A percentile compares a stretch with the other conserved stretches of the same genome.
phyloP scores from a whole-genome alignment of 306 rosid genomes.

The Boehmeria nivea region DNA sequence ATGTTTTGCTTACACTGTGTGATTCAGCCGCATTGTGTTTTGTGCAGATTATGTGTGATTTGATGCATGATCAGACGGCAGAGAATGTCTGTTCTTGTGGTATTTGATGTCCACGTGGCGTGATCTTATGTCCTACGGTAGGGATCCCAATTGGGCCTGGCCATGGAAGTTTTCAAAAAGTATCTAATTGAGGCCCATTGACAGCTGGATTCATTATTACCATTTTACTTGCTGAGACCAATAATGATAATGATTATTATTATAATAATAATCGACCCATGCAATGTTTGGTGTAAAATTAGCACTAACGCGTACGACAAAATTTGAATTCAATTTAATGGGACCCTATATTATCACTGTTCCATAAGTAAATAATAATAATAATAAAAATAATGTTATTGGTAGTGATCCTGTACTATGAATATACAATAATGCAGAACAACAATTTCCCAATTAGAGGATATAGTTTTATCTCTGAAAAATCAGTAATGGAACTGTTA shows the following conservation, averaged over 20 bases:
- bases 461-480: too few relatives aligned
- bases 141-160: too few relatives aligned
- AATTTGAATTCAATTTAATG: conserved; percentile 24
- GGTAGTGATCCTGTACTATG: not conserved
- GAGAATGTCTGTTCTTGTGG: too few relatives aligned
- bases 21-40: conserved; percentile 25
- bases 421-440: not conserved
- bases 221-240: too few relatives aligned
- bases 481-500: too few relatives aligned
- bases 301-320: conserved; percentile 2
- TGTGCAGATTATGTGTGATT: too few relatives aligned
- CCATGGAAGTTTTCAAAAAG: too few relatives aligned
- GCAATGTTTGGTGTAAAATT: not conserved
- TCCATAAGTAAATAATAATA: too few relatives aligned
- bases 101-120: not conserved
- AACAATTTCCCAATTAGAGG: too few relatives aligned
- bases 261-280: too few relatives aligned
- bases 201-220: conserved; percentile 29
- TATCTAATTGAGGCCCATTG: conserved; percentile 41
- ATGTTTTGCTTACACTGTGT: conserved; percentile 18
- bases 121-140: conserved; percentile 1
- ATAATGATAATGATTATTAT: not conserved
- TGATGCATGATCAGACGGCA: too few relatives aligned
- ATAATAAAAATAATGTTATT: too few relatives aligned
- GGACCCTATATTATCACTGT: conserved; percentile 10